phyloP scores from a whole-genome alignment of 2,329 filamentous ascomycete species.

The Neophaeococcomyces mojaviensis region DNA sequence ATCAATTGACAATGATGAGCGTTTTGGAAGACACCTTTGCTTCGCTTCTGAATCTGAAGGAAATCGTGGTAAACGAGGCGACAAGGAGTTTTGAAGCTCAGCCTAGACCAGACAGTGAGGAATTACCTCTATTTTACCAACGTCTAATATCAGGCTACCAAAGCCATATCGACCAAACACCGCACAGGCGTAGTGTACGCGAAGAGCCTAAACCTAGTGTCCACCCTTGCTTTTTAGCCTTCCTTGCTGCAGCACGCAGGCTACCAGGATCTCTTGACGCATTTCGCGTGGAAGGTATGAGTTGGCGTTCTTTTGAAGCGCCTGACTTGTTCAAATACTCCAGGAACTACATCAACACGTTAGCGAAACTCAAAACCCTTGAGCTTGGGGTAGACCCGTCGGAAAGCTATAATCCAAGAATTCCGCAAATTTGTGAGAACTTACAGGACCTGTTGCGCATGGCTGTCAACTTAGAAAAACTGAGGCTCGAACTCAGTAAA shows the following conservation, averaged over 20 bases:
- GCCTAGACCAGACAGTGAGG: background rate
- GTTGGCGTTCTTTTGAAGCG: background rate
- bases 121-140: background rate
- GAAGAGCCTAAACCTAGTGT: too few species aligned
- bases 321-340: background rate
- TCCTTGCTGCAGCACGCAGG: background rate
- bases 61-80: background rate
- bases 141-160: background rate
- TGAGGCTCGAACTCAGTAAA: background rate
- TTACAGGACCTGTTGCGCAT: background rate
- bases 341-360: background rate
- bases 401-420: background rate
- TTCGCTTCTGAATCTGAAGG: background rate
- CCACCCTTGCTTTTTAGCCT: background rate
- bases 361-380: background rate
- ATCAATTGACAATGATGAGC: background rate
- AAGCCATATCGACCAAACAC: background rate
- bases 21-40: background rate
- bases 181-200: too few species aligned
- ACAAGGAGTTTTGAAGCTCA: too few species aligned
- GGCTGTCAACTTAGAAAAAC: background rate
- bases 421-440: too few species aligned
- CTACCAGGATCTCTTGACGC: background rate
- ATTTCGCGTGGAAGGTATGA: background rate
- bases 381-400: background rate